Conservation (phyloP, 768 basidiomycete genomes). For the Hygrophoropsis aurantiaca region DNA sequence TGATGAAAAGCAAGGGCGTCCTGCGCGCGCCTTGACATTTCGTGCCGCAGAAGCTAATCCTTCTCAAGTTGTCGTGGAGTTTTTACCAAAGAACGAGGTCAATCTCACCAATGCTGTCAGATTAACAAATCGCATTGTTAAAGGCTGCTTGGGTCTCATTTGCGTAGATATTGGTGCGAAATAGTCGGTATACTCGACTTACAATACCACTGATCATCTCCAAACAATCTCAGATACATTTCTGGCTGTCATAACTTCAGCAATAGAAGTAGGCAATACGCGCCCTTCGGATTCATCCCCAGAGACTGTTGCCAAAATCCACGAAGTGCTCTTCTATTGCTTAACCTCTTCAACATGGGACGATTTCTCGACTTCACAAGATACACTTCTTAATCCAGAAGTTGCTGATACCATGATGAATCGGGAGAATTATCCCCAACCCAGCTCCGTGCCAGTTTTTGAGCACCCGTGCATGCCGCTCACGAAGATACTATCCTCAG, state of each 20-base stretch:
- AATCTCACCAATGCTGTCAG: constrained; percentile 63
- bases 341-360: constrained; percentile 86
- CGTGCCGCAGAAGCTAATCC: constrained; percentile 54
- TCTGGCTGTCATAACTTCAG: constrained; percentile 75
- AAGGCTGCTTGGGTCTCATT: constrained; percentile 84
- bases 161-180: constrained; percentile 65
- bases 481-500: constrained; percentile 87
- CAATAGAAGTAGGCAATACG: constrained; percentile 74
- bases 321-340: constrained; percentile 88
- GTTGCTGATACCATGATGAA: constrained; percentile 43
- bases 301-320: constrained; percentile 78
- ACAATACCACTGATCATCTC: background rate
- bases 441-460: constrained; percentile 51
- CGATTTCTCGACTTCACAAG: constrained; percentile 53
- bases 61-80: constrained; percentile 81
- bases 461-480: constrained; percentile 92
- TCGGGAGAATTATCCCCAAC: constrained; percentile 46
- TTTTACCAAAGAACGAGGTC: constrained; percentile 71
- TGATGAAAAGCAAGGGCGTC: constrained; percentile 61
- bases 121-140: constrained; percentile 69
- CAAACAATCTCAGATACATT: constrained; percentile 63
- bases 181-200: background rate
- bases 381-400: constrained; percentile 59
- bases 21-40: constrained; percentile 68
- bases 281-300: constrained; percentile 54